Percentiles rank a stretch among this genome's conserved stretches.
These are phyloP conservation scores for Dinochytrium kinnereticum DNA, from an alignment of 371 early-diverging fungal genomes.

Conservation along the genomic window DNA sequence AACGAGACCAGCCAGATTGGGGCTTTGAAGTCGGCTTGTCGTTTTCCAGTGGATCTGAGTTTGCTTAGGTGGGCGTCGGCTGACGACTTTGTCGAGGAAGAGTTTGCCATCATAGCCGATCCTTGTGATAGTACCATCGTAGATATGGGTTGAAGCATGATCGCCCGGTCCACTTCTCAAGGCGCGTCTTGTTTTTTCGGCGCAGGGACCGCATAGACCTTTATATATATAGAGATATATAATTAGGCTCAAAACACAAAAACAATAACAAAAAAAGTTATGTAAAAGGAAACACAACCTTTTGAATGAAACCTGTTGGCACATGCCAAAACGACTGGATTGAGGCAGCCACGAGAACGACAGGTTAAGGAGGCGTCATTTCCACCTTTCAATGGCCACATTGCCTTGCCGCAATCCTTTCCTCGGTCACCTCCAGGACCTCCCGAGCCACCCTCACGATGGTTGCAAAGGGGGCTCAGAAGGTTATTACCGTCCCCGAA, in stretches of 20 bases:
- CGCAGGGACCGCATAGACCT: conserved; percentile 34
- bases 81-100: conserved; percentile 21
- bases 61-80: conserved; percentile 34
- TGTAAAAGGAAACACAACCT: background rate
- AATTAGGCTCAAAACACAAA: too few relatives aligned
- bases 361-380: conserved; percentile 1
- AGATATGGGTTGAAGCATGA: conserved; percentile 35
- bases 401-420: conserved; percentile 36
- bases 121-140: conserved; percentile 35
- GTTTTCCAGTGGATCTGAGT: conserved; percentile 33
- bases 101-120: conserved; percentile 34
- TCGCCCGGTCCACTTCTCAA: conserved; percentile 30
- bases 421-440: conserved; percentile 1
- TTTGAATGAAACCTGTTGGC: conserved; percentile 29
- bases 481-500: conserved; percentile 39
- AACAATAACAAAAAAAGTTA: background rate
- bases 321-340: conserved; percentile 26
- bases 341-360: conserved; percentile 9
- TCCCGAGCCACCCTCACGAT: background rate
- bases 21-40: conserved; percentile 30
- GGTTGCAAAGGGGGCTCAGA: conserved; percentile 29
- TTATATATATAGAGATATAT: too few relatives aligned
- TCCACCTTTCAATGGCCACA: conserved; percentile 26
- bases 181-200: background rate
- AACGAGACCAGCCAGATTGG: conserved; percentile 42